Evolutionary conservation across 2,329 filamentous ascomycete species (phyloP), one percentile per base, ranked within the genome.

Genomic region (Penicillium sp.): DNA sequence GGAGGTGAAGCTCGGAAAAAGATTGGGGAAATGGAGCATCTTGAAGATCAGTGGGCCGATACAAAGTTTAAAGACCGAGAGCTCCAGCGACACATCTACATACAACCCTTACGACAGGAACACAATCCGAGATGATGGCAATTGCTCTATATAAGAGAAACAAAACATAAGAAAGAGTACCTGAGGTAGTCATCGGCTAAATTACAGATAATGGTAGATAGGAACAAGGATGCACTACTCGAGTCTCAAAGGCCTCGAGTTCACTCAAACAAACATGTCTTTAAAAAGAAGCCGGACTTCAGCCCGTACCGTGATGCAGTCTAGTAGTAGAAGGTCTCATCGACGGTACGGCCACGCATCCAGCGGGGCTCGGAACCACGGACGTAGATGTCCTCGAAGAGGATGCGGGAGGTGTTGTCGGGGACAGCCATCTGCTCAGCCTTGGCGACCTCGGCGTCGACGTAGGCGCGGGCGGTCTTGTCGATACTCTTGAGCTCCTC

Each of bases 361-460:
- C 87, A 95, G 67, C 83, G 77, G 50, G 91, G 91, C 82, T 96
- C 92, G 54, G 82, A 86, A 60, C 92, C 92, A 58, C 80, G 80
- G 65, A 91, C 90, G 75, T 95, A 97, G 72, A 96, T 95, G 73
- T 96, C 92, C 84, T 98, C 92, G 73, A 82, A 98, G 63, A 98
- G 80, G 62, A 93, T 93, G 74, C 89, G 81, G 47, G 84, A 77
- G 54, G 82, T 95, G 49, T 86, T 71, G 42, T 95, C 89, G 27
- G 93, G 93, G 41, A 77, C 73, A 35, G 82, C 73, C 89, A 97
- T 96, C 65, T 83, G 81, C 83, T 98, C 93, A 46, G 93, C 93
- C 66, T 82, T 80, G 55, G 87, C 88, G 50, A 96, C 92, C 80
- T 98, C 92, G 60, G 83, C 85, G 72, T 93, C 91, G 68, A 98